Conservation (phyloP, 192 early-diverging fungal genomes). For the Linnemannia schmuckeri region DNA sequence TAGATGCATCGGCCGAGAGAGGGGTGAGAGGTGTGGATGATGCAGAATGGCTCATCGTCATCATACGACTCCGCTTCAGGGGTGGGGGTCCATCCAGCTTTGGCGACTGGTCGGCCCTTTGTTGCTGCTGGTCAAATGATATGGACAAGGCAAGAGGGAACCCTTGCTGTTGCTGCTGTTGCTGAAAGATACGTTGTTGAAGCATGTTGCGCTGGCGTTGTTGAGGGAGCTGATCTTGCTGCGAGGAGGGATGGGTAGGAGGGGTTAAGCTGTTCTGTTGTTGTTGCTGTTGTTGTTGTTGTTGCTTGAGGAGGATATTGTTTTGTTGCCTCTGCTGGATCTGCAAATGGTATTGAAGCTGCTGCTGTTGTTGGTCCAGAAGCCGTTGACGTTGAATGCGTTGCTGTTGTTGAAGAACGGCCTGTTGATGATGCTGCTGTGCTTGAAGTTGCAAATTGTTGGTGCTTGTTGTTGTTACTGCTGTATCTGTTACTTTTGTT, state of each 20-base stretch:
- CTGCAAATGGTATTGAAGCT: conserved; percentile 1
- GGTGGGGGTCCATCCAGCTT: background rate
- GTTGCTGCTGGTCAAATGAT: conserved; percentile 4
- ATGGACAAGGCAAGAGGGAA: conserved; percentile 19
- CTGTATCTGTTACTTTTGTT: conserved; percentile 11
- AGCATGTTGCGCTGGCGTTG: conserved; percentile 11
- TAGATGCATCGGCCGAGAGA: conserved; percentile 17
- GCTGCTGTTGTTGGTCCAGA: background rate
- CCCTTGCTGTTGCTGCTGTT: conserved; percentile 20
- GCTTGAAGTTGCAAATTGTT: conserved; percentile 7
- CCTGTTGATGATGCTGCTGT: conserved; percentile 11
- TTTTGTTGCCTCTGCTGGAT: background rate
- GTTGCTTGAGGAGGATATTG: background rate
- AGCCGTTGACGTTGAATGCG: background rate
- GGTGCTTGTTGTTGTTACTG: background rate
- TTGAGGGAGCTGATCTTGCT: background rate
- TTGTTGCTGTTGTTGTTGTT: conserved; percentile 8
- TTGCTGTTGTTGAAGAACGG: background rate
- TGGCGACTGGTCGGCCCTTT: background rate
- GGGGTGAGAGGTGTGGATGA: conserved; percentile 29
- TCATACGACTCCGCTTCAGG: conserved; percentile 23
- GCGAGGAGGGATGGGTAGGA: background rate
- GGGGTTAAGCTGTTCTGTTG: background rate
- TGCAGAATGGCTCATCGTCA: background rate
- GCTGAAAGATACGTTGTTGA: conserved; percentile 21